Percentiles rank a stretch among this genome's conserved stretches.
phyloP scores from a whole-genome alignment of 352 stramenopile species.

The Globisporangium paroecandrum region DNA sequence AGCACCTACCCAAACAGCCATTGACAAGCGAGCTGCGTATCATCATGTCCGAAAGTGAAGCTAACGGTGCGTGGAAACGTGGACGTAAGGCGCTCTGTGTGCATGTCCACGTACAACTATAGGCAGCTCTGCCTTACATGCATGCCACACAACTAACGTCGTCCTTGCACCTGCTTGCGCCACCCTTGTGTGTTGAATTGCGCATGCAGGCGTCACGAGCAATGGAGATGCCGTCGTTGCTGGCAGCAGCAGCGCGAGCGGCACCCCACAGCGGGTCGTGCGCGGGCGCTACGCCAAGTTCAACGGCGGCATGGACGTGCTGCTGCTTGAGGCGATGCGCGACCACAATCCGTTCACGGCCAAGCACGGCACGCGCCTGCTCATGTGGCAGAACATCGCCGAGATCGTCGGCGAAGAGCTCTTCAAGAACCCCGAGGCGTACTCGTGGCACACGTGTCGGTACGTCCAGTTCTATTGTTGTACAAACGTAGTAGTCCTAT shows the following conservation, averaged over 20 bases:
- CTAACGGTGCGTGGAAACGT: conserved; percentile 2
- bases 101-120: neutral
- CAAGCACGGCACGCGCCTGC: conserved; percentile 78
- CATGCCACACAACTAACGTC: neutral
- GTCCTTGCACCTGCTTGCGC: neutral
- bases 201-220: neutral
- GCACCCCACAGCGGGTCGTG: conserved; percentile 27
- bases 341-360: conserved; percentile 74
- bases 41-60: conserved; percentile 3
- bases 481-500: neutral
- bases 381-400: conserved; percentile 78
- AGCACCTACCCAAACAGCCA: neutral
- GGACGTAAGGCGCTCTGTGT: neutral
- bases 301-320: conserved; percentile 70
- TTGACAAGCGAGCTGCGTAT: neutral
- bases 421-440: conserved; percentile 66
- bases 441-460: conserved; percentile 82
- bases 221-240: neutral
- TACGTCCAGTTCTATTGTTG: conserved; percentile 23
- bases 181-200: neutral
- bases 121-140: neutral
- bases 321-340: conserved; percentile 70
- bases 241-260: neutral
- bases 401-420: conserved; percentile 54
- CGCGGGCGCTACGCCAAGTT: conserved; percentile 81